These are phyloP conservation scores for Cercophora newfieldiana DNA, from an alignment of 495 filamentous ascomycete genomes.

Conservation along the genomic window DNA sequence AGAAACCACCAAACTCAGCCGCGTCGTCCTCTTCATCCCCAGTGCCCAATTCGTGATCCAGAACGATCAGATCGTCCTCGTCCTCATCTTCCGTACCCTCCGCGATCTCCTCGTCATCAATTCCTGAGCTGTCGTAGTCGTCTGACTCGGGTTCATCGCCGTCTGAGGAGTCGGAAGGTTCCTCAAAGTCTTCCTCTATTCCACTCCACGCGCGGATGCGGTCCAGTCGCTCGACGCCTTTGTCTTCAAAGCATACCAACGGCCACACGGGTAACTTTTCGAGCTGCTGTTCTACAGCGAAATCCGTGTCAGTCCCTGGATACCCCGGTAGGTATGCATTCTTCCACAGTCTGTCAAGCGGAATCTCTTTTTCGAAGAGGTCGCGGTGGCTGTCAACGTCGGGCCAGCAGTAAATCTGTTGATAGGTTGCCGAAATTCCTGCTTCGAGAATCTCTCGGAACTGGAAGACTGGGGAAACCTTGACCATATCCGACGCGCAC, in stretches of 20 bases:
- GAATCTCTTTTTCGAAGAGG: slow-evolving; percentile 17
- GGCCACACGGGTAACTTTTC: slow-evolving; percentile 26
- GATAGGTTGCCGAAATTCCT: neutral
- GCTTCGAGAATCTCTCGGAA: slow-evolving; percentile 18
- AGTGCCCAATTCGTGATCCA: slow-evolving; percentile 7
- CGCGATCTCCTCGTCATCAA: slow-evolving; percentile 30
- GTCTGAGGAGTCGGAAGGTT: neutral
- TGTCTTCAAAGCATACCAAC: slow-evolving; percentile 26
- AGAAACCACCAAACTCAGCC: neutral
- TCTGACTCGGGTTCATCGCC: neutral
- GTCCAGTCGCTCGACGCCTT: slow-evolving; percentile 14
- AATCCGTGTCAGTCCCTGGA: neutral
- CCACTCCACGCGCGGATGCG: slow-evolving; percentile 13
- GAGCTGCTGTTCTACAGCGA: neutral
- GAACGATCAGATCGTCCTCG: slow-evolving; percentile 28
- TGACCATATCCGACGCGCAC: slow-evolving; percentile 27
- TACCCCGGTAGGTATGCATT: neutral
- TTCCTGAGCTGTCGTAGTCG: slow-evolving; percentile 36
- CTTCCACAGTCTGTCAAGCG: slow-evolving; percentile 3
- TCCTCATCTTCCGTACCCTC: slow-evolving; percentile 12
- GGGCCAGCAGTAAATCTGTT: slow-evolving; percentile 39
- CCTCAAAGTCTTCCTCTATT: neutral
- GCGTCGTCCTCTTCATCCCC: slow-evolving; percentile 3
- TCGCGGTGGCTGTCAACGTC: slow-evolving; percentile 23
- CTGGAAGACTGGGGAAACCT: slow-evolving; percentile 18